Evolutionary conservation across 345 rosid genomes (phyloP).

Genomic region (Rhizophora mangle): DNA sequence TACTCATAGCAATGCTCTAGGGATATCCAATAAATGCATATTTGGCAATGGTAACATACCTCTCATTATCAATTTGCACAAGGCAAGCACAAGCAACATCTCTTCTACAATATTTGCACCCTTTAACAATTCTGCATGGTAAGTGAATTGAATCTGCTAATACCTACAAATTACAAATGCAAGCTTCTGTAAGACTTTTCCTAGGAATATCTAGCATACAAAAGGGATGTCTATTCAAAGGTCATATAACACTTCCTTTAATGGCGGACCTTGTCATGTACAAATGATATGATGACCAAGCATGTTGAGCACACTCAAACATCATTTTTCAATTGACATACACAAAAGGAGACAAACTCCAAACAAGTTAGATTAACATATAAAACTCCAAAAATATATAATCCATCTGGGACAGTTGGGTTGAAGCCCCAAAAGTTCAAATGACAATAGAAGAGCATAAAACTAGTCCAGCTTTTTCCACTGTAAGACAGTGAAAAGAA

Average conservation of each 20-base stretch:
- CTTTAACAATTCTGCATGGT: conserved; percentile 33
- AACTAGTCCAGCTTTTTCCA: too few species aligned
- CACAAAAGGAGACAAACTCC: too few species aligned
- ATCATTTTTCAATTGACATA: too few species aligned
- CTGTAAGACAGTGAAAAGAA: too few species aligned
- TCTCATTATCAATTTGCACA: conserved; percentile 24
- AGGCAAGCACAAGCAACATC: conserved; percentile 25
- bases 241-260: not conserved
- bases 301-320: too few species aligned
- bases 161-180: conserved; percentile 9
- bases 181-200: not conserved
- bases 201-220: not conserved
- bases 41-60: conserved; percentile 7
- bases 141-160: conserved; percentile 29
- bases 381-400: too few species aligned
- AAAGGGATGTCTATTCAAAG: not conserved
- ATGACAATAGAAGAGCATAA: too few species aligned
- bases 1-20: not conserved
- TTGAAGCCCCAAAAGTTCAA: too few species aligned
- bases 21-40: not conserved
- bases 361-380: too few species aligned
- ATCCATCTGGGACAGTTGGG: too few species aligned
- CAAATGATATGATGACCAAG: too few species aligned
- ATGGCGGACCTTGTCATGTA: too few species aligned
- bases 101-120: conserved; percentile 29